Evolutionary conservation across 176 grass and related monocot species (phyloP).

Genomic region (Puccinellia tenuiflora): DNA sequence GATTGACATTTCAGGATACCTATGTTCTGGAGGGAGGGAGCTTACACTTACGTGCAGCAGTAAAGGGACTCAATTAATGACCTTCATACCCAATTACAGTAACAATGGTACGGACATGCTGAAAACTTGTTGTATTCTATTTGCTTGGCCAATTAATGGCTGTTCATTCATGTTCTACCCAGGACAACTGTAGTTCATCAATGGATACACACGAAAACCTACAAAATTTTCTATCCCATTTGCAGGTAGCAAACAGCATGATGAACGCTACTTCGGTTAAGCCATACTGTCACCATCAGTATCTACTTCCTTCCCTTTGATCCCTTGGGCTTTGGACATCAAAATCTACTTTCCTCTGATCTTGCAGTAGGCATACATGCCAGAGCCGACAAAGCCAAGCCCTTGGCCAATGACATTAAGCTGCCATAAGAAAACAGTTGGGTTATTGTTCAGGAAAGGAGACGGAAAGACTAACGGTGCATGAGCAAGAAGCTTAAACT

Average conservation of each 20-base stretch:
- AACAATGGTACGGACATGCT: not conserved
- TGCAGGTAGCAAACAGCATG: slow-evolving; percentile 32
- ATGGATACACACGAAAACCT: slow-evolving; percentile 33
- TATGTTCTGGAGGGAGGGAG: not conserved
- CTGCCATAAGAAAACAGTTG: slow-evolving; percentile 34
- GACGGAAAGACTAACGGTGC: not conserved
- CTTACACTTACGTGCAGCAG: not conserved
- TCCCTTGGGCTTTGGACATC: not conserved
- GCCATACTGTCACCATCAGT: slow-evolving; percentile 6
- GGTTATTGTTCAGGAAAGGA: slow-evolving; percentile 1
- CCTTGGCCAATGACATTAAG: slow-evolving; percentile 94
- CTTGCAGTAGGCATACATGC: slow-evolving; percentile 95
- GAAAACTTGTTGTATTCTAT: slow-evolving; percentile 41
- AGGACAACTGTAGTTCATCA: slow-evolving; percentile 18
- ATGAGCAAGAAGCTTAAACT: slow-evolving; percentile 18
- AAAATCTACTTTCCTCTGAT: slow-evolving; percentile 70
- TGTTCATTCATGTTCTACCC: slow-evolving; percentile 20
- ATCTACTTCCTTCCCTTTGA: slow-evolving; percentile 18
- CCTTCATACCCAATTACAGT: too few relatives aligned
- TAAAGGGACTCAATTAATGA: not conserved
- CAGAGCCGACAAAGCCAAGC: slow-evolving; percentile 84
- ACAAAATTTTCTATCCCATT: slow-evolving; percentile 62
- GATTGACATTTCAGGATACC: not conserved
- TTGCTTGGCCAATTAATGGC: slow-evolving; percentile 11
- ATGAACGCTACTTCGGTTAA: slow-evolving; percentile 26